Evolutionary conservation across 805 yeast species (phyloP), one percentile per base, ranked within the genome.

Genomic region (Torulaspora gathmanii): DNA sequence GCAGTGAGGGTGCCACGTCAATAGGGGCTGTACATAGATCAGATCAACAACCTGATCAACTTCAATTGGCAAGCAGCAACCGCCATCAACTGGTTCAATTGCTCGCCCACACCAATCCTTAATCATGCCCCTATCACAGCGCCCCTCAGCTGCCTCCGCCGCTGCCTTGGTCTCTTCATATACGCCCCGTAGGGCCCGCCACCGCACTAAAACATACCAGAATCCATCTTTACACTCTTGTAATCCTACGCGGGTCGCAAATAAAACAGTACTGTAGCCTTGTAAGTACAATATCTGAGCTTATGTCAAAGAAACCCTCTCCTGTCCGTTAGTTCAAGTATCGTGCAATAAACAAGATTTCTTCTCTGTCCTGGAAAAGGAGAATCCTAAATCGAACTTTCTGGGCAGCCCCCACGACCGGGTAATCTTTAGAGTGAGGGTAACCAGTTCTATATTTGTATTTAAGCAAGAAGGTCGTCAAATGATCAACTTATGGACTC

Each of bases 141-240:
- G 25, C 8, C 25, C 8, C 25, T 22, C 25, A 22, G 8, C 25
- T 7, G 25, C 25, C 25, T 6, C 9, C 25, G 25, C 25, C 25
- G 25, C 25, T 10, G 25, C 25, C 25, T 22, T 10, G 25, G 10
- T 6, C 25, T 22, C 25, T 22, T 10, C 25, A 22, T 10, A 22
- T 10, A 22, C 25, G 25, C 25, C 25, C 25, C 8, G 25, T 22
- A 6, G 8, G 25, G 25, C 25, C 8, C 25, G 25, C 25, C 19
- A 35, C 17, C 19, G 23, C 19, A 22, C 27, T n/a, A 19, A 11
- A 35, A 63, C 68, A 63, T 63, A 63, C 68, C 68, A 55, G 68
- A 63, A 63, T 63, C 68, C 68, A 63, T 63, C 51, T 23, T 38
- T 38, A 29, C 16, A 38, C 47, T 61, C 17, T 15, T 31, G 20